These are phyloP conservation scores for Orbilia oligospora DNA, from an alignment of 2,329 filamentous ascomycete genomes.

Conservation along the genomic window DNA sequence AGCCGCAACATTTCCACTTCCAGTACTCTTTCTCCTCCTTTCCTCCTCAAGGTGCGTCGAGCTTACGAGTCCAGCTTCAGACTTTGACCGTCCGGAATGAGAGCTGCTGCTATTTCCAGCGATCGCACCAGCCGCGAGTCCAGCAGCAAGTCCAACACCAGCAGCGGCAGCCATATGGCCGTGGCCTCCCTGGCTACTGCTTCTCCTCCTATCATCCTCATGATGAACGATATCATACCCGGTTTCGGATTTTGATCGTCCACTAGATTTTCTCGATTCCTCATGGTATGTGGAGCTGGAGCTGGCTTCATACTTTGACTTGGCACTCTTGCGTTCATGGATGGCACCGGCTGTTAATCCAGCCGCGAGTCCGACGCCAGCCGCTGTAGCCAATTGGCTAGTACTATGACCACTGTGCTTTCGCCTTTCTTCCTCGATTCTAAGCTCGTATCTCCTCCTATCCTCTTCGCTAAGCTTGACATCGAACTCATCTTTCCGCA, in stretches of 20 bases:
- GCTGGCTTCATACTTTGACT: conserved; percentile 19
- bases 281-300: conserved; percentile 19
- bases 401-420: conserved; percentile 4
- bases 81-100: conserved; percentile 5
- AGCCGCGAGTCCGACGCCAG: conserved; percentile 9
- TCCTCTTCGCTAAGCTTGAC: conserved; percentile 27
- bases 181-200: conserved; percentile 20
- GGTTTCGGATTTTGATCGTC: conserved; percentile 23
- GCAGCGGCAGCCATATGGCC: conserved; percentile 17
- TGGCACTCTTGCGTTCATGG: conserved; percentile 13
- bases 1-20: neutral
- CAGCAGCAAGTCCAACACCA: conserved; percentile 11
- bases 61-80: conserved; percentile 8
- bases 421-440: conserved; percentile 19
- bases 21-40: conserved; percentile 10
- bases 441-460: conserved; percentile 26
- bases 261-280: conserved; percentile 8
- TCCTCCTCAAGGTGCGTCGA: conserved; percentile 1
- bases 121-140: conserved; percentile 15
- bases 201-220: conserved; percentile 17
- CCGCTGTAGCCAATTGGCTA: conserved; percentile 5
- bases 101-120: conserved; percentile 17
- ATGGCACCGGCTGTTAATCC: conserved; percentile 5
- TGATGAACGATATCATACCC: conserved; percentile 8
- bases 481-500: conserved; percentile 47